These are phyloP conservation scores for Alternaria ethzedia DNA, from an alignment of 2,329 filamentous ascomycete species.

Conservation along the genomic window DNA sequence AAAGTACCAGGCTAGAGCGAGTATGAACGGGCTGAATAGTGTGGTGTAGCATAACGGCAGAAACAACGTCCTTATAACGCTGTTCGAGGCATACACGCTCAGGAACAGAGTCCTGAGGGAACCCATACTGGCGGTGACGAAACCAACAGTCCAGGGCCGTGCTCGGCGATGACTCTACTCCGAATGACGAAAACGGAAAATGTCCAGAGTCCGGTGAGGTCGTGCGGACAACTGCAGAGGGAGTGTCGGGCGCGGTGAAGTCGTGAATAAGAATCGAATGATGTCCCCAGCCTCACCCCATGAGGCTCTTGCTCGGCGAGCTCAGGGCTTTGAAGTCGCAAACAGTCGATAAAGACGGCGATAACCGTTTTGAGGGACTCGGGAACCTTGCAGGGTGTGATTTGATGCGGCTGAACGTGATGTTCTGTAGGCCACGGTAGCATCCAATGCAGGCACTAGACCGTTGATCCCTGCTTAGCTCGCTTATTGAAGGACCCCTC, in stretches of 20 bases:
- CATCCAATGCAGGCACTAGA: constrained; percentile 8
- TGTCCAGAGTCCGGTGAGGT: constrained; percentile 1
- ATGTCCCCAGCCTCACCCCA: constrained; percentile 13
- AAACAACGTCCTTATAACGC: constrained; percentile 42
- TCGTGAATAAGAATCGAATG: constrained; percentile 4
- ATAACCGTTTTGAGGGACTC: neutral
- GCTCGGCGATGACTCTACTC: constrained; percentile 8
- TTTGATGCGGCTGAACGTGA: constrained; percentile 14
- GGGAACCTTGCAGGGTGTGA: constrained; percentile 13
- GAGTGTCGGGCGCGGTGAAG: constrained; percentile 1
- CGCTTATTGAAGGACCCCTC: constrained; percentile 13
- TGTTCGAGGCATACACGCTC: constrained; percentile 42
- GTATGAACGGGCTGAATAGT: constrained; percentile 39
- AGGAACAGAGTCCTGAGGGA: constrained; percentile 42
- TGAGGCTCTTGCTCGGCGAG: constrained; percentile 16
- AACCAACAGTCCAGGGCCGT: constrained; percentile 1
- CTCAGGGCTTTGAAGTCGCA: neutral
- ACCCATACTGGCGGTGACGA: constrained; percentile 31
- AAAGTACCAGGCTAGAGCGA: constrained; percentile 31
- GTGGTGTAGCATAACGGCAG: constrained; percentile 42
- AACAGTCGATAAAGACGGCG: neutral
- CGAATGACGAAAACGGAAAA: constrained; percentile 6
- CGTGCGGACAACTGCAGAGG: neutral
- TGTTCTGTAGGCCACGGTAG: constrained; percentile 12
- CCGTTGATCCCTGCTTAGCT: constrained; percentile 12